Percentiles rank a stretch among this genome's conserved stretches.
These are phyloP conservation scores for Penicillium sp. DNA, from an alignment of 2,329 filamentous ascomycete genomes.

Conservation along the genomic window DNA sequence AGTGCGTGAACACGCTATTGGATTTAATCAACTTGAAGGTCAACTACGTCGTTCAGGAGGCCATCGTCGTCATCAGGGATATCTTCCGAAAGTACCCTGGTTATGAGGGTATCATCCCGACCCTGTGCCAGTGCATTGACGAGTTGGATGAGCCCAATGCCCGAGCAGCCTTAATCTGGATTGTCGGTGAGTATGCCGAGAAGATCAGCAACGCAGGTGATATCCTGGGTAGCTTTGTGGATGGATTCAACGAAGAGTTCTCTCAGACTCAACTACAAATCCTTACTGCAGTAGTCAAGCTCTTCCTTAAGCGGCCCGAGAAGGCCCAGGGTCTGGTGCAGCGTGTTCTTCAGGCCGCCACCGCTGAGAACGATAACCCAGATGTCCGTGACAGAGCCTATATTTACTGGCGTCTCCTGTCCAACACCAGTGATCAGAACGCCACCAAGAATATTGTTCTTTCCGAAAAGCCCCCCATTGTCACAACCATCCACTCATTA, in stretches of 20 bases:
- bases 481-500: constrained; percentile 88
- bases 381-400: constrained; percentile 97
- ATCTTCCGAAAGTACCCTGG: constrained; percentile 97
- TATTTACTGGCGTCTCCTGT: constrained; percentile 95
- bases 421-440: constrained; percentile 74
- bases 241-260: constrained; percentile 93
- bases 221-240: constrained; percentile 86
- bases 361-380: constrained; percentile 93
- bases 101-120: constrained; percentile 96
- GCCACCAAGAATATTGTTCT: constrained; percentile 92
- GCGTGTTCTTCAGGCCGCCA: constrained; percentile 89
- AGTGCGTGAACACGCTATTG: constrained; percentile 89
- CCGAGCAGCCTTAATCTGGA: constrained; percentile 92
- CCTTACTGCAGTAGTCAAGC: constrained; percentile 91
- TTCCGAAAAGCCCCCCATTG: constrained; percentile 90
- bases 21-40: constrained; percentile 97
- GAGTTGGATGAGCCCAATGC: constrained; percentile 94
- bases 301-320: constrained; percentile 95
- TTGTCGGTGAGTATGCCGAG: constrained; percentile 97
- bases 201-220: constrained; percentile 99
- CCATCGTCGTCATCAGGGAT: constrained; percentile 98
- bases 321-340: constrained; percentile 89
- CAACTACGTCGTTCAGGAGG: constrained; percentile 98
- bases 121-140: constrained; percentile 93
- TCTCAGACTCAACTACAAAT: constrained; percentile 99